phyloP scores from a whole-genome alignment of 106 monocot genomes.

The Amphibolis antarctica region DNA sequence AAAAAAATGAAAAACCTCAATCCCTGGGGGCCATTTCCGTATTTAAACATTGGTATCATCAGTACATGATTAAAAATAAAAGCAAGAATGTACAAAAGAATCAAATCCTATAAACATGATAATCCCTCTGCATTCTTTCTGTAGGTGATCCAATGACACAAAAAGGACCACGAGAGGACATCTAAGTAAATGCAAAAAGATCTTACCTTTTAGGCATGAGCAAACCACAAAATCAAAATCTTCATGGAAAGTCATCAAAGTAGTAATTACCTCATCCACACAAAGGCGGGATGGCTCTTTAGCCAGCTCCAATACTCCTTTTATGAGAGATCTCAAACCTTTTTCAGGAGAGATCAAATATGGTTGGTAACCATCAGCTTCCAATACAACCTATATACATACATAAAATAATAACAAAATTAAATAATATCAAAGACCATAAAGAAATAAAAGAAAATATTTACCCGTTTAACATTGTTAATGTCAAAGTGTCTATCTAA shows the following conservation, averaged over 20 bases:
- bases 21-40: too few relatives aligned
- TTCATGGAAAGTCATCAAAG: background rate
- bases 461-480: conserved; percentile 96
- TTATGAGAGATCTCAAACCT: conserved; percentile 66
- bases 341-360: conserved; percentile 94
- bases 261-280: conserved; percentile 64
- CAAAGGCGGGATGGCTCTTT: conserved; percentile 89
- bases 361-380: conserved; percentile 97
- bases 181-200: too few relatives aligned
- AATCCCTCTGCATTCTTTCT: too few relatives aligned
- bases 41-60: too few relatives aligned
- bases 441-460: conserved; percentile 1
- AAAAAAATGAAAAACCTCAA: too few relatives aligned
- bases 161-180: too few relatives aligned
- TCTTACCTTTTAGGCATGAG: too few relatives aligned
- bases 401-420: background rate
- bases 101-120: too few relatives aligned
- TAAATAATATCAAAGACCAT: background rate
- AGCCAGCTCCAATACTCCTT: conserved; percentile 58
- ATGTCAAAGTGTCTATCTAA: conserved; percentile 91
- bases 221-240: background rate
- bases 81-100: too few relatives aligned
- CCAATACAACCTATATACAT: conserved; percentile 70
- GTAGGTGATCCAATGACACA: too few relatives aligned
- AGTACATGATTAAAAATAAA: too few relatives aligned